phyloP scores from a whole-genome alignment of 768 basidiomycete genomes.

The Phylloporus rhodoxanthus region DNA sequence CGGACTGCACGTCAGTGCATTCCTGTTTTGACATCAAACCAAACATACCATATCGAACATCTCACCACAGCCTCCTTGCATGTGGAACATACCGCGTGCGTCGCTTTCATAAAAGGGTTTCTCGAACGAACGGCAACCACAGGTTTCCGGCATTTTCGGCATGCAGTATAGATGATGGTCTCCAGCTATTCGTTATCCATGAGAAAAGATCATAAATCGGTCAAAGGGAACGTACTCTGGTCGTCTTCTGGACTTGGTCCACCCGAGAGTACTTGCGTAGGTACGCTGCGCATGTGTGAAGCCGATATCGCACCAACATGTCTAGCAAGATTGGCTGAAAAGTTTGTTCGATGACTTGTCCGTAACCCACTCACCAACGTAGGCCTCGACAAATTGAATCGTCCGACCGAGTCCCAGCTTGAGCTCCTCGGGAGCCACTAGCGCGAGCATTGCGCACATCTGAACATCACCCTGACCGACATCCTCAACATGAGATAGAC shows the following conservation, averaged over 20 bases:
- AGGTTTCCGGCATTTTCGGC: slow-evolving; percentile 65
- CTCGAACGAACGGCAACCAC: slow-evolving; percentile 37
- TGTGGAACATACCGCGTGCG: slow-evolving; percentile 49
- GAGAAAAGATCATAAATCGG: neutral
- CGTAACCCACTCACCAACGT: slow-evolving; percentile 51
- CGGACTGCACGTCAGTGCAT: slow-evolving; percentile 1
- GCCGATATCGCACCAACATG: slow-evolving; percentile 51
- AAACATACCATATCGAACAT: slow-evolving; percentile 71
- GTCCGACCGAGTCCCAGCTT: slow-evolving; percentile 39
- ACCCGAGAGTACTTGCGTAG: slow-evolving; percentile 57
- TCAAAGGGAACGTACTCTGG: slow-evolving; percentile 39
- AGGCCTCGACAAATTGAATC: slow-evolving; percentile 58
- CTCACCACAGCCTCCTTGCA: slow-evolving; percentile 46
- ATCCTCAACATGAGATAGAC: neutral
- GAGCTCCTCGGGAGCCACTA: slow-evolving; percentile 59
- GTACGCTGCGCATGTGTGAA: slow-evolving; percentile 68
- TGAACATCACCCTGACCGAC: slow-evolving; percentile 67
- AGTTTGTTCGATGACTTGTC: neutral
- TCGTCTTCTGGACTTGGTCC: slow-evolving; percentile 46
- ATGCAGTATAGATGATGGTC: slow-evolving; percentile 65
- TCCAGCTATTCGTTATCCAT: slow-evolving; percentile 44
- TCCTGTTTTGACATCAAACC: neutral
- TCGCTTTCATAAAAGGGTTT: slow-evolving; percentile 31
- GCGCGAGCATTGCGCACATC: slow-evolving; percentile 66
- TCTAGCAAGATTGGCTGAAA: slow-evolving; percentile 37